Conservation (phyloP, 306 rosid genomes). For the Acacia acuminata region DNA sequence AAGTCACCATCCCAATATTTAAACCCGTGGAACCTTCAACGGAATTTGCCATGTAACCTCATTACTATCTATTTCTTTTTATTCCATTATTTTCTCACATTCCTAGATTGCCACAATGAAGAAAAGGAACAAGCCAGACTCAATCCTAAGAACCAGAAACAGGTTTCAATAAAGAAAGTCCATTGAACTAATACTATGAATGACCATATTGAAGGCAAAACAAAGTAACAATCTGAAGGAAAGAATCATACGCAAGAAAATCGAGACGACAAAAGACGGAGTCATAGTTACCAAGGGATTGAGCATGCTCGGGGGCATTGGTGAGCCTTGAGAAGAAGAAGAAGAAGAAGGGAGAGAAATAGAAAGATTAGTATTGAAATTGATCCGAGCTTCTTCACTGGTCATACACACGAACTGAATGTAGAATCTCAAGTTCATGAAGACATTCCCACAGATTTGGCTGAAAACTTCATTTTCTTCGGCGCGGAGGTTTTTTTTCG, state of each 20-base stretch:
- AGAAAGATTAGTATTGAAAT: background rate
- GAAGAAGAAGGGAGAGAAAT: slow-evolving; percentile 15
- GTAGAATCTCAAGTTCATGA: background rate
- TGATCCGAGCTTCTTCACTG: slow-evolving; percentile 12
- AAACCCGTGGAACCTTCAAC: background rate
- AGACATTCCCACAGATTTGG: background rate
- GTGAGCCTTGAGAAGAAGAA: slow-evolving; percentile 4
- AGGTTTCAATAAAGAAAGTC: background rate
- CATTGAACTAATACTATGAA: background rate
- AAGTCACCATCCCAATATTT: background rate
- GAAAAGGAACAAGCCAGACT: slow-evolving; percentile 7
- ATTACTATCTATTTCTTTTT: background rate
- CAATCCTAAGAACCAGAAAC: slow-evolving; percentile 13
- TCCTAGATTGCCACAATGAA: background rate
- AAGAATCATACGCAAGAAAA: slow-evolving; percentile 3
- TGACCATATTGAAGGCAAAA: background rate
- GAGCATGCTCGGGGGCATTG: slow-evolving; percentile 86
- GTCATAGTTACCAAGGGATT: slow-evolving; percentile 61
- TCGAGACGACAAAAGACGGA: slow-evolving; percentile 1
- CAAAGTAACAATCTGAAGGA: background rate
- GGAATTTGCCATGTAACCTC: background rate
- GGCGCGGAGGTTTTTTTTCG: background rate
- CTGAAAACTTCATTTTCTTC: background rate
- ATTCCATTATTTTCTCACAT: background rate
- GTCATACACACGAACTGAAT: background rate